phyloP scores from a whole-genome alignment of 2,329 filamentous ascomycete genomes.

The Trichoderma gracile region DNA sequence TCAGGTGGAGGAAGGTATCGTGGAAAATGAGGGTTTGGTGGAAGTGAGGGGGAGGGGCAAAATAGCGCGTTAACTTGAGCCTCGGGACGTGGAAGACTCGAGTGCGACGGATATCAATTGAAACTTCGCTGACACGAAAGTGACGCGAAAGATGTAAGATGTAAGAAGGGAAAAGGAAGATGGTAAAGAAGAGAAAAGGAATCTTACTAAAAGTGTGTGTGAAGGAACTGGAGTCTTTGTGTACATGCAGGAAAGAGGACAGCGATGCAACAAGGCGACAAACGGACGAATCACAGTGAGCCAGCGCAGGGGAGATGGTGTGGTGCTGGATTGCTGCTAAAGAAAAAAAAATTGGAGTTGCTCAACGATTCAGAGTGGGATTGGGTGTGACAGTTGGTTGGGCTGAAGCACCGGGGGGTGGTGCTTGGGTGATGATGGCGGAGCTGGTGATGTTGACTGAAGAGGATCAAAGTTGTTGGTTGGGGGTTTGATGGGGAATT shows the following conservation, averaged over 20 bases:
- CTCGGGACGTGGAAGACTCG: not conserved
- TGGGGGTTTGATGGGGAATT: not conserved
- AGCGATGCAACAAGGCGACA: constrained; percentile 8
- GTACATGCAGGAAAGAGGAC: not conserved
- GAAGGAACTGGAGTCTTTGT: not conserved
- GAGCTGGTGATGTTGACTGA: not conserved
- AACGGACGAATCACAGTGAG: not conserved
- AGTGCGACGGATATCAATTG: not conserved
- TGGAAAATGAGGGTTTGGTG: not conserved
- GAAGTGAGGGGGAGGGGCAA: constrained; percentile 19
- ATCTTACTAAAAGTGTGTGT: not conserved
- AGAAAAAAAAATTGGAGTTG: not conserved
- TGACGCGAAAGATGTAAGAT: not conserved
- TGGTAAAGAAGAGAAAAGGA: not conserved
- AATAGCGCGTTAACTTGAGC: not conserved
- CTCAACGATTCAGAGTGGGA: not conserved
- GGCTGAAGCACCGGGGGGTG: not conserved
- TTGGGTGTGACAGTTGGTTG: too few species aligned
- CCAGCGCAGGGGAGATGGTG: not conserved
- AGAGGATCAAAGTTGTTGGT: not conserved
- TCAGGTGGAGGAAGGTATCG: not conserved
- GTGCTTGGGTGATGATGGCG: too few species aligned
- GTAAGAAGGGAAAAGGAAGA: not conserved
- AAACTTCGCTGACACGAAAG: not conserved
- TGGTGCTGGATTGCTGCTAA: not conserved